Evolutionary conservation across 176 grass and related monocot species (phyloP).

Genomic region (Luzula sylvatica): DNA sequence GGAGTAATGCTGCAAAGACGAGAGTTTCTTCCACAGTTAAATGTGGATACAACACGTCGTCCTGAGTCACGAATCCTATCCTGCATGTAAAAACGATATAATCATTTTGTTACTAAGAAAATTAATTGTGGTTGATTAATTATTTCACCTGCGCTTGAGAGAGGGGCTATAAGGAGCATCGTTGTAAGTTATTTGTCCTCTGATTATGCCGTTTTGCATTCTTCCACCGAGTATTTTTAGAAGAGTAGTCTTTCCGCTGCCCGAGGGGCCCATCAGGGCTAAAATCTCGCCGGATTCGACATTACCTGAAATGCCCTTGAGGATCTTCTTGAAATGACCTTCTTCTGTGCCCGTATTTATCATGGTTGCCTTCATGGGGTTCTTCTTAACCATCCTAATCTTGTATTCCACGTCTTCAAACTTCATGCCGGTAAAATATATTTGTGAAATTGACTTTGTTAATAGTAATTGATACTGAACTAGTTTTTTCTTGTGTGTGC

Average conservation of each 20-base stretch:
- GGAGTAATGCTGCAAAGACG: slow-evolving; percentile 71
- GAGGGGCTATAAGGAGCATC: slow-evolving; percentile 63
- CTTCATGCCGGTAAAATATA: slow-evolving; percentile 25
- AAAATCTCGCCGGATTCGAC: slow-evolving; percentile 78
- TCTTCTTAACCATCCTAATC: slow-evolving; percentile 41
- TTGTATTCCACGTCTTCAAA: slow-evolving; percentile 94
- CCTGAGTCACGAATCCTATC: slow-evolving; percentile 93
- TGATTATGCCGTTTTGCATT: slow-evolving; percentile 44
- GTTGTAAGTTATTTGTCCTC: slow-evolving; percentile 76
- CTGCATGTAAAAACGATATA: slow-evolving; percentile 25
- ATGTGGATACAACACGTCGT: slow-evolving; percentile 84
- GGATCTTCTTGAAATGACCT: slow-evolving; percentile 60
- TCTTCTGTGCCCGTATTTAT: slow-evolving; percentile 35
- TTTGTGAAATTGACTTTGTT: too few relatives aligned
- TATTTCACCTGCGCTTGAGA: slow-evolving; percentile 57
- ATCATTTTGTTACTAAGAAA: background rate
- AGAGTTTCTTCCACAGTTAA: slow-evolving; percentile 93
- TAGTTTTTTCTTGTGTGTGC: background rate
- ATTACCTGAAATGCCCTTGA: slow-evolving; percentile 72
- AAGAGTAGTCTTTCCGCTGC: slow-evolving; percentile 91
- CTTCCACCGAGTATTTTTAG: slow-evolving; percentile 78
- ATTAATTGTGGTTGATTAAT: slow-evolving; percentile 1
- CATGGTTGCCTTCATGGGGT: slow-evolving; percentile 44
- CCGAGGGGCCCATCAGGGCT: slow-evolving; percentile 83
- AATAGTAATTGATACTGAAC: background rate